Evolutionary conservation across 2,329 filamentous ascomycete genomes (phyloP).

Genomic region (Curvularia hawaiiensis): DNA sequence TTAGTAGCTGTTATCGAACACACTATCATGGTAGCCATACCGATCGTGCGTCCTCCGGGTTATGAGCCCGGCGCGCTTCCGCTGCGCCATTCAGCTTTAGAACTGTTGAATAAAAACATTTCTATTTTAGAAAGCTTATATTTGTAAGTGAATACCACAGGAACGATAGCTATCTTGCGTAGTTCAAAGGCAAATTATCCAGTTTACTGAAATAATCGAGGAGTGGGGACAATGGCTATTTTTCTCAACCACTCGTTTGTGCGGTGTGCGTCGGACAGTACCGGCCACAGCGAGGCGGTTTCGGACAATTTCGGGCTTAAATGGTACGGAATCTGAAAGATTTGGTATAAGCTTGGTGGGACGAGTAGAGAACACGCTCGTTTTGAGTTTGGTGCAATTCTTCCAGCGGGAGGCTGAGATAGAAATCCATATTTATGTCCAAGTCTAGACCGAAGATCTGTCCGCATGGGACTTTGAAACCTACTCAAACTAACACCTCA

Average conservation of each 20-base stretch:
- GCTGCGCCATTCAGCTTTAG: conserved; percentile 44
- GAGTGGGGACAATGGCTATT: conserved; percentile 1
- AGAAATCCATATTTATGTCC: background rate
- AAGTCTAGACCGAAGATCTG: no score
- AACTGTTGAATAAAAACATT: conserved; percentile 1
- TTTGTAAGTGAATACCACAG: background rate
- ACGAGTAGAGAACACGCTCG: background rate
- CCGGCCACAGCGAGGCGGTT: background rate
- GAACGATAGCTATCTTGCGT: no score
- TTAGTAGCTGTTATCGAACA: background rate
- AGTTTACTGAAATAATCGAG: background rate
- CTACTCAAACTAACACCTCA: background rate
- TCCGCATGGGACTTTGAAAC: background rate
- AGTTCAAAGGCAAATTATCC: background rate
- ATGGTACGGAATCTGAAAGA: background rate
- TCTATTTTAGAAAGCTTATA: background rate
- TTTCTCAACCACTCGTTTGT: conserved; percentile 12
- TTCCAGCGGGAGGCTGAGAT: background rate
- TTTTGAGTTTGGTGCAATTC: background rate
- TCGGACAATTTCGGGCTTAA: background rate
- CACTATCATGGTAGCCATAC: background rate
- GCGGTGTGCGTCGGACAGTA: background rate
- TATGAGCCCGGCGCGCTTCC: conserved; percentile 48
- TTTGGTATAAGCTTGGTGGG: background rate
- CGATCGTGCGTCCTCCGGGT: conserved; percentile 44